Conservation (phyloP, 2,329 filamentous ascomycete genomes). For the Talaromyces sp. region DNA sequence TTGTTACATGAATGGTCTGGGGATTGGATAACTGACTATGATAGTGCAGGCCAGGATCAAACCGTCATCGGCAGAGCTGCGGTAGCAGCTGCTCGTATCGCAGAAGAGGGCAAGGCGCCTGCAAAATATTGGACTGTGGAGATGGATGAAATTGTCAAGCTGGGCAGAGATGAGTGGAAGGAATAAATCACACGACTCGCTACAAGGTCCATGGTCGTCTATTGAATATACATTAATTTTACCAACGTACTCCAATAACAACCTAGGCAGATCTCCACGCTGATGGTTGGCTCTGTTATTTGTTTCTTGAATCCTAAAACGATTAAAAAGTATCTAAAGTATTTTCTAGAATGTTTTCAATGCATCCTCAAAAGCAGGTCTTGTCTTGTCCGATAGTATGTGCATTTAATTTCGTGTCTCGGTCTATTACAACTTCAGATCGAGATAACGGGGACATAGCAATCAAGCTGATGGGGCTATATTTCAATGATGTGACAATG, state of each 20-base stretch:
- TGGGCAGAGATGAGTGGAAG: slow-evolving; percentile 8
- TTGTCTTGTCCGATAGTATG: neutral
- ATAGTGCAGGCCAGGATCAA: neutral
- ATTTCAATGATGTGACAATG: too few relatives aligned
- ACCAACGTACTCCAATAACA: neutral
- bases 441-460: neutral
- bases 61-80: slow-evolving; percentile 3
- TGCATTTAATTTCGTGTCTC: neutral
- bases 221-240: neutral
- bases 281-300: neutral
- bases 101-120: slow-evolving; percentile 1
- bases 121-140: slow-evolving; percentile 3
- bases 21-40: neutral
- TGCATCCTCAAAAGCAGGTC: neutral
- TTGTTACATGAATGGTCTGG: neutral
- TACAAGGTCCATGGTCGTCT: neutral
- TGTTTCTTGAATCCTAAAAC: neutral
- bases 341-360: neutral
- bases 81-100: slow-evolving; percentile 1
- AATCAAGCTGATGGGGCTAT: neutral
- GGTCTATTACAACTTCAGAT: neutral
- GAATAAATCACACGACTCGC: neutral
- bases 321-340: neutral
- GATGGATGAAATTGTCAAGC: neutral
- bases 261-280: too few relatives aligned